phyloP scores from a whole-genome alignment of 2,329 filamentous ascomycete genomes.

The Nothomitra cinnamomea region DNA sequence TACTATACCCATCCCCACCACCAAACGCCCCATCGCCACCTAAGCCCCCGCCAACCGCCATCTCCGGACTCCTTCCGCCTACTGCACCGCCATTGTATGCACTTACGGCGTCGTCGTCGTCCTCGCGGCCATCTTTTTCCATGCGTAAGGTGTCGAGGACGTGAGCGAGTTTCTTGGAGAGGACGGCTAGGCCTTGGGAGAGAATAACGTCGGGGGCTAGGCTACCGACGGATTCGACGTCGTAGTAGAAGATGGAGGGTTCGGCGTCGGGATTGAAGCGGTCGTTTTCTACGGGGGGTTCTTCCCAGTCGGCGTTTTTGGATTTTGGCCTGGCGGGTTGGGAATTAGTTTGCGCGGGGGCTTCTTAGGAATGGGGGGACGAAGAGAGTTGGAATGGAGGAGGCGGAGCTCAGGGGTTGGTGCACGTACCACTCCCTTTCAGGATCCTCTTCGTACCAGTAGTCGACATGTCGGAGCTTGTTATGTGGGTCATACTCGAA shows the following conservation, averaged over 20 bases:
- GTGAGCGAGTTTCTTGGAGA: conserved; percentile 78
- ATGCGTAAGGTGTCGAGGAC: conserved; percentile 52
- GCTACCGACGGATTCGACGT: conserved; percentile 77
- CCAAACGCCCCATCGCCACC: conserved; percentile 26
- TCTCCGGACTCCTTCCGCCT: conserved; percentile 37
- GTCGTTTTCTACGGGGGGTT: conserved; percentile 63
- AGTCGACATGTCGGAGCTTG: conserved; percentile 76
- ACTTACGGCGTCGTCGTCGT: conserved; percentile 10
- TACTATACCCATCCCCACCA: conserved; percentile 49
- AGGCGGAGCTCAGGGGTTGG: neutral
- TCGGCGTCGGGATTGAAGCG: conserved; percentile 81
- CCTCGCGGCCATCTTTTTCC: conserved; percentile 24
- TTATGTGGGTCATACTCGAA: conserved; percentile 99
- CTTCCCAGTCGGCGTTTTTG: conserved; percentile 65
- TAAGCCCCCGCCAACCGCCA: conserved; percentile 24
- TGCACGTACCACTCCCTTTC: conserved; percentile 63
- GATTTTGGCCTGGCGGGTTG: conserved; percentile 74
- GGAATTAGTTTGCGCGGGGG: too few species aligned
- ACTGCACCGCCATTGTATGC: conserved; percentile 13
- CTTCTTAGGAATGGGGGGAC: conserved; percentile 9
- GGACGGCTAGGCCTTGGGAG: conserved; percentile 68
- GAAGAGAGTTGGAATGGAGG: neutral
- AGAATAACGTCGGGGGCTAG: conserved; percentile 83
- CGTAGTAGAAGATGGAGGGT: conserved; percentile 76
- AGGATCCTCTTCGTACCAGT: conserved; percentile 85